These are phyloP conservation scores for Prillingera fragicola DNA, from an alignment of 1,284 basidiomycete genomes.

Conservation along the genomic window DNA sequence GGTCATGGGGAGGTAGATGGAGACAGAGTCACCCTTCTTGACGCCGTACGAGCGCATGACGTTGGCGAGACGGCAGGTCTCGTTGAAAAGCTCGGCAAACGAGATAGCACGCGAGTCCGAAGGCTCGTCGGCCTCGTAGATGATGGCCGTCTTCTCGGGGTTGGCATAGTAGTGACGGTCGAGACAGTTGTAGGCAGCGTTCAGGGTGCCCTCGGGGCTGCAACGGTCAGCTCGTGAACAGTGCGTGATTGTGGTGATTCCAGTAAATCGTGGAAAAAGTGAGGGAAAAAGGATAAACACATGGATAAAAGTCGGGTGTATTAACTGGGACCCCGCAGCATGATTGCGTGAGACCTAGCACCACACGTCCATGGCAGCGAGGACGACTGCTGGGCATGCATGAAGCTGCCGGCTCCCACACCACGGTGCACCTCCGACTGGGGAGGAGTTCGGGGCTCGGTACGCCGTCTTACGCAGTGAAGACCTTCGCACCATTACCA, in stretches of 20 bases:
- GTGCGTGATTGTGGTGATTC: background rate
- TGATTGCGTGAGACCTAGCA: too few species aligned
- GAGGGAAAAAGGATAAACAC: background rate
- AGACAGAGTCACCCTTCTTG: slow-evolving; percentile 93
- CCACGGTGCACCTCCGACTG: too few species aligned
- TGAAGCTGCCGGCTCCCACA: too few species aligned
- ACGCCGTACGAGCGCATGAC: slow-evolving; percentile 85
- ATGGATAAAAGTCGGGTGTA: background rate
- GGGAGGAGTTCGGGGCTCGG: too few species aligned
- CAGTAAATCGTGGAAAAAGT: background rate
- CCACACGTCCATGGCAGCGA: too few species aligned
- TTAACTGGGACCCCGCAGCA: too few species aligned
- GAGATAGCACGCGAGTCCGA: slow-evolving; percentile 70
- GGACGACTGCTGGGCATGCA: too few species aligned
- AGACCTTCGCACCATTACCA: too few species aligned
- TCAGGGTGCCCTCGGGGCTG: slow-evolving; percentile 72
- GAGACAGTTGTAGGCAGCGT: slow-evolving; percentile 95
- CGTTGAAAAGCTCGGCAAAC: slow-evolving; percentile 79
- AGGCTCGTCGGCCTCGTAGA: slow-evolving; percentile 97
- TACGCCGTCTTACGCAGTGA: too few species aligned
- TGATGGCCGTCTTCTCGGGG: slow-evolving; percentile 92
- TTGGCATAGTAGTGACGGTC: slow-evolving; percentile 78
- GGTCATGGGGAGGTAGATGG: slow-evolving; percentile 60
- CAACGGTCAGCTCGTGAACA: background rate
- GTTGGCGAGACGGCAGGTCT: slow-evolving; percentile 86